A percentile compares a stretch with the other conserved stretches of the same genome.
phyloP scores from a whole-genome alignment of 2,329 filamentous ascomycete genomes.

The Leptoxyphium fumago region DNA sequence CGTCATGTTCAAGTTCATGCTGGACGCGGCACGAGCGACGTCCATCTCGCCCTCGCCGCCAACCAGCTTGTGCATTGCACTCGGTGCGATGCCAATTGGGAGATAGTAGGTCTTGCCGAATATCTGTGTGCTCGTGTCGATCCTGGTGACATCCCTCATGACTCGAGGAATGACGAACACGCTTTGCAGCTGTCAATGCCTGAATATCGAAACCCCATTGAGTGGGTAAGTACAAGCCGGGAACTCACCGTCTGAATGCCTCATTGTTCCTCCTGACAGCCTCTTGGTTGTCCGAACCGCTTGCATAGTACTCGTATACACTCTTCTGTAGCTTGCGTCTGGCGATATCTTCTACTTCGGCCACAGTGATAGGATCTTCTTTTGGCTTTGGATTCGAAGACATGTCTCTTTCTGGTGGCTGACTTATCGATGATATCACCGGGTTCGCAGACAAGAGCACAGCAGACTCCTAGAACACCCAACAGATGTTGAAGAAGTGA shows the following conservation, averaged over 20 bases:
- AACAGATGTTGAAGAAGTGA: no score
- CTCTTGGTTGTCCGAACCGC: conserved; percentile 2
- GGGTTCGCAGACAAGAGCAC: no score
- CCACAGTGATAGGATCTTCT: conserved; percentile 2
- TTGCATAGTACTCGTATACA: conserved; percentile 3
- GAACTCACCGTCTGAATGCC: conserved; percentile 1
- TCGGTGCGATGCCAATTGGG: conserved; percentile 19
- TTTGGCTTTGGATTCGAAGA: background rate
- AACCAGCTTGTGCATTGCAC: conserved; percentile 17
- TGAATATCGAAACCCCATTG: background rate
- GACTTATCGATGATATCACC: no score
- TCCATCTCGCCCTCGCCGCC: conserved; percentile 17
- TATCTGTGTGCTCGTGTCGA: conserved; percentile 25
- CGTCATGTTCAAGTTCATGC: conserved; percentile 13
- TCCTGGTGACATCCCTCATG: conserved; percentile 8
- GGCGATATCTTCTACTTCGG: conserved; percentile 2
- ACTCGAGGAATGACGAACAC: conserved; percentile 11
- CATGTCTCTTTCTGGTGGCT: no score
- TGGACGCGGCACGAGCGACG: conserved; percentile 12
- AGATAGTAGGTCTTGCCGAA: conserved; percentile 27
- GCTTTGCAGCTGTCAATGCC: background rate
- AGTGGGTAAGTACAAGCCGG: background rate
- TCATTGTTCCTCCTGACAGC: conserved; percentile 2
- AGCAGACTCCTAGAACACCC: no score
- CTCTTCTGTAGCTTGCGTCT: conserved; percentile 1